These are phyloP conservation scores for Beverwykella pulmonaria DNA, from an alignment of 495 filamentous ascomycete species.

Conservation along the genomic window DNA sequence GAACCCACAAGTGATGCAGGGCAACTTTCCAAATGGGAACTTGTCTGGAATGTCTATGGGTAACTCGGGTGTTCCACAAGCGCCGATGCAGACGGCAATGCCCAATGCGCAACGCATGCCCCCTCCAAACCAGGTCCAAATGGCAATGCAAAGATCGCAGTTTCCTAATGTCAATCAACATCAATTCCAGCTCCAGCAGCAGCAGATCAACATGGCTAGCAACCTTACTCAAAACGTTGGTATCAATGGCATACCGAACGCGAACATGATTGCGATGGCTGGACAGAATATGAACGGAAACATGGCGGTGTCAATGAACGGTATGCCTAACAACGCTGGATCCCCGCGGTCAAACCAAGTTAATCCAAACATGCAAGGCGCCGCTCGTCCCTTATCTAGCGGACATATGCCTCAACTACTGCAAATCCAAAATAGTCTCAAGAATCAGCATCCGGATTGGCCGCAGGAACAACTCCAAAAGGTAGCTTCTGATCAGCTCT, in stretches of 20 bases:
- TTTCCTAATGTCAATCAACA: slow-evolving; percentile 39
- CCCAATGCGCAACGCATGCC: slow-evolving; percentile 63
- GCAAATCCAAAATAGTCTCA: slow-evolving; percentile 38
- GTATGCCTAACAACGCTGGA: slow-evolving; percentile 24
- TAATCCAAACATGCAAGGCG: slow-evolving; percentile 25
- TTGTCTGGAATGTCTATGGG: slow-evolving; percentile 58
- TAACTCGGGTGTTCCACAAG: slow-evolving; percentile 70
- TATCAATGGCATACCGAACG: slow-evolving; percentile 37
- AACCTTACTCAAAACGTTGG: slow-evolving; percentile 32
- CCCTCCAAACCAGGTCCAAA: slow-evolving; percentile 55
- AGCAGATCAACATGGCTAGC: slow-evolving; percentile 38
- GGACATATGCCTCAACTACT: slow-evolving; percentile 45
- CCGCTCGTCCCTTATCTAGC: slow-evolving; percentile 41
- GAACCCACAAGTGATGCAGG: slow-evolving; percentile 26
- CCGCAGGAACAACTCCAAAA: slow-evolving; percentile 39
- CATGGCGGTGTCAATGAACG: slow-evolving; percentile 32
- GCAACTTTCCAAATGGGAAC: slow-evolving; percentile 51
- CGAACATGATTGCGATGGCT: slow-evolving; percentile 40
- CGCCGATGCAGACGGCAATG: slow-evolving; percentile 66
- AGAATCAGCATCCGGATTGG: slow-evolving; percentile 42
- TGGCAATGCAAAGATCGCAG: slow-evolving; percentile 38
- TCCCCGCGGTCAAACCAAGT: slow-evolving; percentile 33
- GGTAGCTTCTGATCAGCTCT: slow-evolving; percentile 39
- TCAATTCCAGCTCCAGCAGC: slow-evolving; percentile 43
- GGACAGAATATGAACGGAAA: slow-evolving; percentile 37